phyloP scores from a whole-genome alignment of 768 basidiomycete genomes.

The Wakefieldia striispora region DNA sequence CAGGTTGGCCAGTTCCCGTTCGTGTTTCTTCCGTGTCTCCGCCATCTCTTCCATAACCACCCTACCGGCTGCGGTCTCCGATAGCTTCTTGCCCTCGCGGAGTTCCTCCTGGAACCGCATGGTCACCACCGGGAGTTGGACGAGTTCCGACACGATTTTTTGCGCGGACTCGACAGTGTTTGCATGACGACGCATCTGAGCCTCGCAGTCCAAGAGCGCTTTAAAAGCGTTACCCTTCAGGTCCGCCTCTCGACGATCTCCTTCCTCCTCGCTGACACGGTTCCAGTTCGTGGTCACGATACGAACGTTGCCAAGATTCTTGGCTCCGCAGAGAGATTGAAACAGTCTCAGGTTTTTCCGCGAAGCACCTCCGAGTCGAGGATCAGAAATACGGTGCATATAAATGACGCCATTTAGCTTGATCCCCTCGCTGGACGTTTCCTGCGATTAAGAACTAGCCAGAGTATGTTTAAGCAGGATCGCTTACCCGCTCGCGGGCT shows the following conservation, averaged over 20 bases:
- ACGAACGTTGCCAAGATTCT: constrained; percentile 39
- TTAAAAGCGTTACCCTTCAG: constrained; percentile 41
- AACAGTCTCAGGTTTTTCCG: constrained; percentile 43
- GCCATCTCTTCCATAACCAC: constrained; percentile 41
- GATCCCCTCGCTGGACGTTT: not conserved
- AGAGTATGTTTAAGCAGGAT: not conserved
- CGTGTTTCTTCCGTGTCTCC: constrained; percentile 38
- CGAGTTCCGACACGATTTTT: constrained; percentile 37
- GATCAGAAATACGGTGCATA: constrained; percentile 43
- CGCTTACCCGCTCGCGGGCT: not conserved
- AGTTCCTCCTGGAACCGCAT: constrained; percentile 50
- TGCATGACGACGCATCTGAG: constrained; percentile 37
- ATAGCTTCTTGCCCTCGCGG: constrained; percentile 38
- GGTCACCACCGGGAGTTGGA: constrained; percentile 33
- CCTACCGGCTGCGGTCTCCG: constrained; percentile 45
- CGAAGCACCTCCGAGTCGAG: constrained; percentile 41
- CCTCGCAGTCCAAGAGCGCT: constrained; percentile 40
- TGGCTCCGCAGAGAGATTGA: constrained; percentile 44
- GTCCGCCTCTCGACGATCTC: constrained; percentile 25
- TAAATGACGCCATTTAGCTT: constrained; percentile 44
- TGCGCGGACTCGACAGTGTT: constrained; percentile 39
- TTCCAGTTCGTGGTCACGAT: constrained; percentile 51
- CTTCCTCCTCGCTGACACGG: constrained; percentile 26
- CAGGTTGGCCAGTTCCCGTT: constrained; percentile 39
- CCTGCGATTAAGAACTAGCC: not conserved